phyloP scores from a whole-genome alignment of 1,284 basidiomycete species.

The Cryptococcus amylolentus region DNA sequence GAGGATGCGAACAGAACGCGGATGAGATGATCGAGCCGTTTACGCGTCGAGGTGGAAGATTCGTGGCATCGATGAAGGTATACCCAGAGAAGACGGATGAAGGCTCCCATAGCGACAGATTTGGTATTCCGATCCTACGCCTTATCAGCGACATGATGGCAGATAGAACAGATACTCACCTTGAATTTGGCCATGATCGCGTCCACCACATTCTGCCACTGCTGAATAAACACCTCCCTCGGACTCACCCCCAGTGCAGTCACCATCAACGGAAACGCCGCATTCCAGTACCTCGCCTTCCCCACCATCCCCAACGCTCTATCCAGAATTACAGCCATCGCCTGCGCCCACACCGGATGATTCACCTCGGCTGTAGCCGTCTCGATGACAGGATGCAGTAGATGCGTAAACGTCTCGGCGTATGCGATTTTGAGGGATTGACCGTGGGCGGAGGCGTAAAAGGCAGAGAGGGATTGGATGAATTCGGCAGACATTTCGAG shows the following conservation, averaged over 20 bases:
- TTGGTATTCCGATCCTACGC: constrained; percentile 71
- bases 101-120: constrained; percentile 73
- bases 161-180: constrained; percentile 52
- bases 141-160: constrained; percentile 6
- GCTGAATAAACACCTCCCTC: constrained; percentile 74
- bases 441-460: constrained; percentile 81
- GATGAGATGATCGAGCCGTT: constrained; percentile 72
- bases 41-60: constrained; percentile 68
- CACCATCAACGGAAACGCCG: constrained; percentile 80
- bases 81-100: constrained; percentile 83
- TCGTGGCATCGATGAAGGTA: constrained; percentile 92
- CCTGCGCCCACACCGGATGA: constrained; percentile 89
- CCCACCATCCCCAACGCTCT: constrained; percentile 80
- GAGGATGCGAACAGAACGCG: constrained; percentile 71
- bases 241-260: constrained; percentile 83
- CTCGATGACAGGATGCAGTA: constrained; percentile 88
- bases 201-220: constrained; percentile 75
- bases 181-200: constrained; percentile 70
- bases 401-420: constrained; percentile 72
- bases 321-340: constrained; percentile 78
- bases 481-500: constrained; percentile 95
- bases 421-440: constrained; percentile 78
- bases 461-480: constrained; percentile 73
- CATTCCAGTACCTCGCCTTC: constrained; percentile 87
- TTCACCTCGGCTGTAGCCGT: constrained; percentile 95